phyloP scores from a whole-genome alignment of 75 land plant genomes.

The Sequoiadendron giganteum region DNA sequence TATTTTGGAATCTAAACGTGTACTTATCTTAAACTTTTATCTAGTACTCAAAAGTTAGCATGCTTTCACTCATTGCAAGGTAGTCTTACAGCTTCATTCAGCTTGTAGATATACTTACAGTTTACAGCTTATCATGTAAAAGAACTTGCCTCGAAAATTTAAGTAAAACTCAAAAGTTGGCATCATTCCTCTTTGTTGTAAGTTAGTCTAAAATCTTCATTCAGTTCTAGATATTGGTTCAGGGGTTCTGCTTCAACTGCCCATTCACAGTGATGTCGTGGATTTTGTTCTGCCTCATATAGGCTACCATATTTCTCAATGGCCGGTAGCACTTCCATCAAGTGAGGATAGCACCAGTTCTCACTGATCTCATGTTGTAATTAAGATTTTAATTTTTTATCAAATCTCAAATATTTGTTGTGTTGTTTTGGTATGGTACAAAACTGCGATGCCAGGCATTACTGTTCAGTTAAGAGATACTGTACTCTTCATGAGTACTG shows the following conservation, averaged over 20 bases:
- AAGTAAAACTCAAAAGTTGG: no score
- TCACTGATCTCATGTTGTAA: background rate
- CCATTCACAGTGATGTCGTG: background rate
- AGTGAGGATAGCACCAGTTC: background rate
- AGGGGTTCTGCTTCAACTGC: background rate
- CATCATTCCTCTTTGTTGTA: no score
- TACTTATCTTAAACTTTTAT: no score
- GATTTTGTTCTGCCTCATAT: background rate
- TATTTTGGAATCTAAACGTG: no score
- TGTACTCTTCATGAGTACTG: background rate
- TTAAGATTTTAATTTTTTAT: background rate
- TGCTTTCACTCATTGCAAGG: no score
- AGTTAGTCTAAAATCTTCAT: no score
- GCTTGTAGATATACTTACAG: no score
- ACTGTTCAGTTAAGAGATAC: background rate
- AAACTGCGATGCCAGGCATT: background rate
- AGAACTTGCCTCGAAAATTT: no score
- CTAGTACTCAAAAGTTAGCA: no score
- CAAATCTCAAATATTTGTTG: background rate
- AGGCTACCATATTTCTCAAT: background rate
- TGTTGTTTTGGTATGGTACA: background rate
- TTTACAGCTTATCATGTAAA: no score
- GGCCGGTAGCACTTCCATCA: background rate
- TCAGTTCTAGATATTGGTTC: background rate
- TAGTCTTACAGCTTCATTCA: no score